Conservation (phyloP, 139 green algal genomes). For the Diplosphaera chodatii region DNA sequence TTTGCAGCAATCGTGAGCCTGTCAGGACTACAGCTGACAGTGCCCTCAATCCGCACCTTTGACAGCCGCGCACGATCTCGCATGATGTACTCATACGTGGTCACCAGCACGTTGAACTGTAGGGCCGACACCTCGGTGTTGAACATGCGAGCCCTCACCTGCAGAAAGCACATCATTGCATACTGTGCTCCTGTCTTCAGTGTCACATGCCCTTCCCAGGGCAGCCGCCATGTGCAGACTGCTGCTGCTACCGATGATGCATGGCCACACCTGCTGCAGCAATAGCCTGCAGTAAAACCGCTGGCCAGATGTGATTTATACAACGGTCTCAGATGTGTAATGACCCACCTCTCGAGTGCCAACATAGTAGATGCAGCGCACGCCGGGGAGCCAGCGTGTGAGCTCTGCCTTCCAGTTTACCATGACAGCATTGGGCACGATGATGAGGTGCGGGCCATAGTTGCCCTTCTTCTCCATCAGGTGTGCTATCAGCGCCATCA, state of each 20-base stretch:
- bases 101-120: constrained; percentile 97
- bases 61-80: constrained; percentile 60
- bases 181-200: no score
- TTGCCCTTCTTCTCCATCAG: constrained; percentile 94
- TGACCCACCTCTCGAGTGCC: constrained; percentile 18
- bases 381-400: constrained; percentile 76
- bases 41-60: constrained; percentile 55
- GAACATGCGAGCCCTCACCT: constrained; percentile 64
- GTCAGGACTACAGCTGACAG: no score
- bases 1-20: no score
- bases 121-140: constrained; percentile 40
- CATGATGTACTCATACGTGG: constrained; percentile 98
- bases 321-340: no score
- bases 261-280: no score
- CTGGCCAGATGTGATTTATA: no score
- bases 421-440: constrained; percentile 96
- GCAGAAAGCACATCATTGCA: no score
- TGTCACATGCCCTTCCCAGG: no score
- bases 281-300: no score
- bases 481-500: constrained; percentile 92
- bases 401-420: constrained; percentile 97
- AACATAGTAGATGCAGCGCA: constrained; percentile 69
- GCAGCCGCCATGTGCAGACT: no score
- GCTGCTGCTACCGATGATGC: no score
- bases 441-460: constrained; percentile 94